Percentiles rank a stretch among this genome's conserved stretches.
Evolutionary conservation across 768 basidiomycete genomes (phyloP).

Genomic region (Rhizopogon sp.): DNA sequence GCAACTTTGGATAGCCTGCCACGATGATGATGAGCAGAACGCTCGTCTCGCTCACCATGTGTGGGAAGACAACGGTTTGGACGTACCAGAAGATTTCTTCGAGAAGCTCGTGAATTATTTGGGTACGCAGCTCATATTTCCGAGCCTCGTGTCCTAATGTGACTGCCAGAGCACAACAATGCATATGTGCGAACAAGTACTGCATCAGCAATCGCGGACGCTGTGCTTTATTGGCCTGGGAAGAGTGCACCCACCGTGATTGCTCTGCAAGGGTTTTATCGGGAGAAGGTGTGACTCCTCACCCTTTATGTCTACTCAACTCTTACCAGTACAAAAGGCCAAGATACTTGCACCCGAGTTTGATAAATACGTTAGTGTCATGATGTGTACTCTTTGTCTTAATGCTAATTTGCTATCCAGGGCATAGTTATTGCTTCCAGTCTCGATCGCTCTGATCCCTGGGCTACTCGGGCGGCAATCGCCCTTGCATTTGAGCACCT

Average conservation of each 20-base stretch:
- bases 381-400: not conserved
- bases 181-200: slow-evolving; percentile 72
- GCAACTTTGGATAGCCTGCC: slow-evolving; percentile 81
- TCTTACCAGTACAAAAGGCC: slow-evolving; percentile 40
- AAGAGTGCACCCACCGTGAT: slow-evolving; percentile 41
- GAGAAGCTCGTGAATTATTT: slow-evolving; percentile 57
- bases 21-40: slow-evolving; percentile 90
- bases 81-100: slow-evolving; percentile 66
- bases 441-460: slow-evolving; percentile 86
- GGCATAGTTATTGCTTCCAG: slow-evolving; percentile 91
- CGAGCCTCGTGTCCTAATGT: not conserved
- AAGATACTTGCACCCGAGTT: slow-evolving; percentile 88
- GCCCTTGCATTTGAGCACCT: slow-evolving; percentile 63
- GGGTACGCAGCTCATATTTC: slow-evolving; percentile 39
- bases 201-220: slow-evolving; percentile 72
- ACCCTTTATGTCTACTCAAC: not conserved
- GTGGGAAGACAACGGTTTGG: slow-evolving; percentile 96
- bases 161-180: slow-evolving; percentile 63
- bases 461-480: slow-evolving; percentile 74
- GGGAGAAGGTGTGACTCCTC: slow-evolving; percentile 59
- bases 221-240: slow-evolving; percentile 68
- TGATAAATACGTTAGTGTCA: slow-evolving; percentile 73
- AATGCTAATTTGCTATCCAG: slow-evolving; percentile 32
- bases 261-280: slow-evolving; percentile 67
- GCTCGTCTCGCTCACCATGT: slow-evolving; percentile 70